phyloP scores from a whole-genome alignment of 129 eudicot genomes.

The Centaurea solstitialis region DNA sequence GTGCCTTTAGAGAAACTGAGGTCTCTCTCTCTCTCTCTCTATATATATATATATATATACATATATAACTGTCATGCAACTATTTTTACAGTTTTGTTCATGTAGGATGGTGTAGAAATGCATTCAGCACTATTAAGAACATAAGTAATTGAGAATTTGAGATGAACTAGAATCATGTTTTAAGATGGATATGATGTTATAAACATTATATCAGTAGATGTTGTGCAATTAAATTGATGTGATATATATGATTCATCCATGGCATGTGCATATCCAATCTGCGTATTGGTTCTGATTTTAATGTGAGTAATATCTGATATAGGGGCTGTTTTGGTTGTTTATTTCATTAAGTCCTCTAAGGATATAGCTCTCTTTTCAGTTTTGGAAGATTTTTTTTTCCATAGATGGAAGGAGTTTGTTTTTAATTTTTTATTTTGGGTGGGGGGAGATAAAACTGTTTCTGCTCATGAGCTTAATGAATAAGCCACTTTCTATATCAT shows the following conservation, averaged over 20 bases:
- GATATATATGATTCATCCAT: background rate
- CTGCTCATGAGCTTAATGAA: too few relatives aligned
- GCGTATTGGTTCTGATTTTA: conserved; percentile 3
- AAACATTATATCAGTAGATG: background rate
- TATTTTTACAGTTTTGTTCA: conserved; percentile 3
- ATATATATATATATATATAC: background rate
- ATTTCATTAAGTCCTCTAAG: too few relatives aligned
- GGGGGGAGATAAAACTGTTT: too few relatives aligned
- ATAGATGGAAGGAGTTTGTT: too few relatives aligned
- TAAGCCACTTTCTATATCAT: too few relatives aligned
- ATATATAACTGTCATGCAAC: background rate
- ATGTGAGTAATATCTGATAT: conserved; percentile 5
- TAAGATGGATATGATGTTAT: conserved; percentile 8
- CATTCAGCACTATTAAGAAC: background rate
- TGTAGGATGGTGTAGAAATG: conserved; percentile 14
- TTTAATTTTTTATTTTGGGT: too few relatives aligned
- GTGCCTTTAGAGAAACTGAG: conserved; percentile 85
- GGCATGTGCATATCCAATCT: background rate
- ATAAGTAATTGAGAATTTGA: background rate
- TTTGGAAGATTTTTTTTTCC: too few relatives aligned
- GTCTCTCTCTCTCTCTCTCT: conserved; percentile 35
- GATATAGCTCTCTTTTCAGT: too few relatives aligned
- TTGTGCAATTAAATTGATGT: background rate
- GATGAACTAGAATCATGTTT: background rate
- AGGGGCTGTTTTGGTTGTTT: too few relatives aligned